These are phyloP conservation scores for Arthroderma uncinatum DNA, from an alignment of 2,329 filamentous ascomycete species.

Conservation along the genomic window DNA sequence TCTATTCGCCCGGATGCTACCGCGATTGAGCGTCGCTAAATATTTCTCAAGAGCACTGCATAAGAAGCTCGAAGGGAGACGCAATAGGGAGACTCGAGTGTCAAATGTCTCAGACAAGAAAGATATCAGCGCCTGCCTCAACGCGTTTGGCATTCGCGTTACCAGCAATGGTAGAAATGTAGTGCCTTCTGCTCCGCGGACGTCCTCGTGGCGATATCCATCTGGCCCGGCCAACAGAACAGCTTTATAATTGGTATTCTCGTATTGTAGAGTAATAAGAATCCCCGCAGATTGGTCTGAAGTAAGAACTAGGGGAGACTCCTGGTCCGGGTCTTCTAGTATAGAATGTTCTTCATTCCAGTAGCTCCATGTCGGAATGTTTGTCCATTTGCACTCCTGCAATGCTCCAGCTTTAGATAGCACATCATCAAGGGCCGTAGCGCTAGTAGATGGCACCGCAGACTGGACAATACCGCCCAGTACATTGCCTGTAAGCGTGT, in stretches of 20 bases:
- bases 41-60: conserved; percentile 35
- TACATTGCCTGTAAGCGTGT: conserved; percentile 40
- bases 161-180: conserved; percentile 42
- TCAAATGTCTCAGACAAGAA: conserved; percentile 44
- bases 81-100: conserved; percentile 36
- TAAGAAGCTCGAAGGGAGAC: conserved; percentile 36
- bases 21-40: conserved; percentile 16
- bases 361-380: conserved; percentile 25
- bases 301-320: conserved; percentile 18
- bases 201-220: conserved; percentile 6
- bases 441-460: background rate
- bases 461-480: conserved; percentile 32
- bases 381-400: conserved; percentile 37
- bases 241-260: conserved; percentile 40
- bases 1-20: background rate
- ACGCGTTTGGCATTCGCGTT: conserved; percentile 40
- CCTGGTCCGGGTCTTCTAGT: conserved; percentile 17
- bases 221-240: conserved; percentile 35
- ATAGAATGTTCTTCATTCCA: conserved; percentile 20
- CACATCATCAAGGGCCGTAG: conserved; percentile 25
- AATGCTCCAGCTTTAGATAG: conserved; percentile 39
- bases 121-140: conserved; percentile 39
- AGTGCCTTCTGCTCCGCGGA: conserved; percentile 22
- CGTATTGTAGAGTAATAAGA: conserved; percentile 40
- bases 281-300: conserved; percentile 34